Evolutionary conservation across 352 stramenopile species (phyloP).

Genomic region (Salisapilia sapeloensis): DNA sequence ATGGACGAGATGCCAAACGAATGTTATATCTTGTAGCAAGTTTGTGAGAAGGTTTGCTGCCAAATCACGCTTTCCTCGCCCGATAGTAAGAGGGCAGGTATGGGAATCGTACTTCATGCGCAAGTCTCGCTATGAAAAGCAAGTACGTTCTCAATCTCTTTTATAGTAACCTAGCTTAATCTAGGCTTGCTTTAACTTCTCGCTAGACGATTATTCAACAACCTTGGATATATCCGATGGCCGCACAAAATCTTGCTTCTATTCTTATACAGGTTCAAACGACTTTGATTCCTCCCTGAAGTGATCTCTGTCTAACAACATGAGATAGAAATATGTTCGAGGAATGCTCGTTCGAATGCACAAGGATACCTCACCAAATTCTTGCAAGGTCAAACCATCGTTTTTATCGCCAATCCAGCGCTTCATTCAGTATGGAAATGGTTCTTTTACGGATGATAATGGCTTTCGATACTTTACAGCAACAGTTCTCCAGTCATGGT

Average conservation of each 20-base stretch:
- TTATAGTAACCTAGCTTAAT: not conserved
- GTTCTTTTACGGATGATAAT: constrained; percentile 28
- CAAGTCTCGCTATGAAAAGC: constrained; percentile 44
- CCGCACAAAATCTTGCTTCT: constrained; percentile 55
- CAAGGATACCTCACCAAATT: constrained; percentile 1
- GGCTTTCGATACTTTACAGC: constrained; percentile 46
- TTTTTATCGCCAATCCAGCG: constrained; percentile 47
- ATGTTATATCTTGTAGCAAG: no score
- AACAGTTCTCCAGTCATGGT: constrained; percentile 50
- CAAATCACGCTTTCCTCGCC: constrained; percentile 19
- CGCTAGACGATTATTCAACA: constrained; percentile 35
- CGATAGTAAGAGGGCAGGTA: constrained; percentile 8
- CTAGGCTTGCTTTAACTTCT: not conserved
- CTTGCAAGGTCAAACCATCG: constrained; percentile 1
- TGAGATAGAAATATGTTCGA: constrained; percentile 25
- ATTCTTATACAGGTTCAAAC: constrained; percentile 41
- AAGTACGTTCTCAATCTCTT: constrained; percentile 10
- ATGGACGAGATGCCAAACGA: no score
- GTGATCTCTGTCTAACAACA: not conserved
- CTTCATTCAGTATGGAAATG: constrained; percentile 26
- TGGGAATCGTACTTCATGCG: constrained; percentile 76
- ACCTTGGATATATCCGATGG: constrained; percentile 71
- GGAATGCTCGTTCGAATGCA: constrained; percentile 36
- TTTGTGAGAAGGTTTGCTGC: constrained; percentile 24
- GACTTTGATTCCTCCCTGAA: not conserved